Base-by-base conservation (phyloP, 1,139 yeast genomes). In the Yamadazyma friedrichii region DNA sequence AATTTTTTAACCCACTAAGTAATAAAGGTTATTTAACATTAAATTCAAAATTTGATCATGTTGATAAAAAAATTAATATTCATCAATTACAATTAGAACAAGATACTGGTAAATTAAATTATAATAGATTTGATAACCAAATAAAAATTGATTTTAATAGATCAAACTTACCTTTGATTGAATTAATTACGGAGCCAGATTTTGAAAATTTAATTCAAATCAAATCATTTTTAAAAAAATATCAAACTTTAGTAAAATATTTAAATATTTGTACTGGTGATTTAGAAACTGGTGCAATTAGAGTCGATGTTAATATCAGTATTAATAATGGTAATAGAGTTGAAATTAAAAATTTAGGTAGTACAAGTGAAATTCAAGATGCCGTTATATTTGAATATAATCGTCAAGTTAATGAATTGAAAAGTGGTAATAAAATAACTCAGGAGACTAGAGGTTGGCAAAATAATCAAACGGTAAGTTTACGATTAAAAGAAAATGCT, bases 391-490 rank as follows among this genome's bases (percentile, higher is more conserved):
- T 72, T 49, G 99, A 93, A 59, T 88, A 80, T 53, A 59, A 64
- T 26, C 71, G 98, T 42, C 98, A 94, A 56, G 61, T 75, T 0
- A 49, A 52, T 0, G 55, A 69, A 22, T 56, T 81, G 9, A 47
- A 62, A 41, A 45, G 58, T 9, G 76, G 74, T 0, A 53, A 56
- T 5, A 46, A 53, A 0, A 60, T 82, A 1, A 48, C 43, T 1
- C 80, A 82, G 45, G 96, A 91, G 55, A 94, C 99, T 0, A 74
- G 98, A 53, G 94, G 96, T 12, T 93, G 97, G 97, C 82, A 84
- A 56, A 97, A 96, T 1, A 61, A 58, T 9, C 61, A 62, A 36
- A 91, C 98, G 0, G 70, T 75, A 39, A 73, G 77, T 39, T 62
- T 84, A 39, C 76, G 98, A 58, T 70, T 78, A 3, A 93, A 94